Percentiles rank a stretch among this genome's conserved stretches.
phyloP scores from a whole-genome alignment of 2,329 filamentous ascomycete genomes.

The Penicillium decumbens region DNA sequence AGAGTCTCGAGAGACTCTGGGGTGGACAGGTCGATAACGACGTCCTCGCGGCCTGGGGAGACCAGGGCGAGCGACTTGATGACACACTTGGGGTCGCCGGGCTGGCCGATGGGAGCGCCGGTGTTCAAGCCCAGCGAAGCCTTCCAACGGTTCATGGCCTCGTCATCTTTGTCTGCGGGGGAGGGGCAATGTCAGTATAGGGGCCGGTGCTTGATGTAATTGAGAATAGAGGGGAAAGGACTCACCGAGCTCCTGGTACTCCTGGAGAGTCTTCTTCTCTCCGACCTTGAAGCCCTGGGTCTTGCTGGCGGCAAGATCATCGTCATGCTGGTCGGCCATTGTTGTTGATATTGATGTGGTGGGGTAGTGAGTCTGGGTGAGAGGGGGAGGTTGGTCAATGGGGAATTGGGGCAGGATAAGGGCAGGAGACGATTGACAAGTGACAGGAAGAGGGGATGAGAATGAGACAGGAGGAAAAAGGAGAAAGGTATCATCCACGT shows the following conservation, averaged over 20 bases:
- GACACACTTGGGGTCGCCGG: conserved; percentile 83
- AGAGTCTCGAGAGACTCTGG: conserved; percentile 70
- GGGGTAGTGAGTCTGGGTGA: conserved; percentile 15
- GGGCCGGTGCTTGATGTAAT: not conserved
- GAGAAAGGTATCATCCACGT: conserved; percentile 1
- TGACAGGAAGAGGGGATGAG: conserved; percentile 7
- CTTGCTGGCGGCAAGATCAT: conserved; percentile 79
- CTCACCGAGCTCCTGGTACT: conserved; percentile 91
- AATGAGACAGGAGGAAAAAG: conserved; percentile 4
- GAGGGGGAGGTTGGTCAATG: conserved; percentile 1
- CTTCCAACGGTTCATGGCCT: conserved; percentile 97
- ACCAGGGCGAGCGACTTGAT: conserved; percentile 88
- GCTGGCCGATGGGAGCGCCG: conserved; percentile 66
- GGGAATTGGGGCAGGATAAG: conserved; percentile 5
- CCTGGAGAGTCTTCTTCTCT: conserved; percentile 95
- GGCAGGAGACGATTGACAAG: not conserved
- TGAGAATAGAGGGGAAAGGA: conserved; percentile 1
- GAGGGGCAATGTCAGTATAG: conserved; percentile 19
- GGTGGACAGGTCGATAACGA: conserved; percentile 78
- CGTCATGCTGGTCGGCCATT: conserved; percentile 67
- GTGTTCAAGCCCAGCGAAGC: conserved; percentile 80
- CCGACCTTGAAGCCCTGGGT: conserved; percentile 97
- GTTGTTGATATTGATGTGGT: conserved; percentile 27
- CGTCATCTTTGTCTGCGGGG: conserved; percentile 64
- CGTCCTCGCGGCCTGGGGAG: conserved; percentile 73